A percentile compares a stretch with the other conserved stretches of the same genome.
Evolutionary conservation across 179 eudicot genomes (phyloP).

Genomic region (Silene vulgaris): DNA sequence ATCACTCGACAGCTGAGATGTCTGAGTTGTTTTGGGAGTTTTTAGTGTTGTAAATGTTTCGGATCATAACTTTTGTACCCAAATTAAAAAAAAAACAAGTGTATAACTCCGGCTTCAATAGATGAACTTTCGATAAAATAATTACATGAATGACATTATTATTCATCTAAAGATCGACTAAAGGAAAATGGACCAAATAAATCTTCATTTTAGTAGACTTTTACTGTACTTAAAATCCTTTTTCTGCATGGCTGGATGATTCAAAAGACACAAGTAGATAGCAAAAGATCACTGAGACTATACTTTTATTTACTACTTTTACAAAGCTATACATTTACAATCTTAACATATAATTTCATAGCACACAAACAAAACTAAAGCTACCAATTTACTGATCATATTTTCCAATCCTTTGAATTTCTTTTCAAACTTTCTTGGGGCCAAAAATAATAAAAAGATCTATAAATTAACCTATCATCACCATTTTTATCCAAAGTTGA

Average conservation of each 20-base stretch:
- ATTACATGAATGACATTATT: neutral
- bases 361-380: conserved; percentile 15
- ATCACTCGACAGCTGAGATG: no score
- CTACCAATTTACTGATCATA: conserved; percentile 11
- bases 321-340: conserved; percentile 3
- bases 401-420: conserved; percentile 25
- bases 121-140: no score
- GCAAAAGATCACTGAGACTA: conserved; percentile 3
- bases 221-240: conserved; percentile 3
- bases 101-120: no score
- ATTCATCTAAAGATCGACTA: neutral
- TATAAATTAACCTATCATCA: conserved; percentile 1
- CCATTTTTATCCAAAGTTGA: conserved; percentile 24
- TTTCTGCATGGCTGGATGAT: conserved; percentile 19
- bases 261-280: conserved; percentile 5
- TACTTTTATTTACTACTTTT: conserved; percentile 23
- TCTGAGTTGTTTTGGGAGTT: no score
- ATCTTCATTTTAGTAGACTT: conserved; percentile 2
- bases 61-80: no score
- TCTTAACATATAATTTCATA: conserved; percentile 8
- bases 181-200: neutral
- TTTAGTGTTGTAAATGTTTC: no score
- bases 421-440: conserved; percentile 26
- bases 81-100: no score
- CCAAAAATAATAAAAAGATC: neutral